Evolutionary conservation across 139 green algal species (phyloP).

Genomic region (Mesotaenium endlicherianum): DNA sequence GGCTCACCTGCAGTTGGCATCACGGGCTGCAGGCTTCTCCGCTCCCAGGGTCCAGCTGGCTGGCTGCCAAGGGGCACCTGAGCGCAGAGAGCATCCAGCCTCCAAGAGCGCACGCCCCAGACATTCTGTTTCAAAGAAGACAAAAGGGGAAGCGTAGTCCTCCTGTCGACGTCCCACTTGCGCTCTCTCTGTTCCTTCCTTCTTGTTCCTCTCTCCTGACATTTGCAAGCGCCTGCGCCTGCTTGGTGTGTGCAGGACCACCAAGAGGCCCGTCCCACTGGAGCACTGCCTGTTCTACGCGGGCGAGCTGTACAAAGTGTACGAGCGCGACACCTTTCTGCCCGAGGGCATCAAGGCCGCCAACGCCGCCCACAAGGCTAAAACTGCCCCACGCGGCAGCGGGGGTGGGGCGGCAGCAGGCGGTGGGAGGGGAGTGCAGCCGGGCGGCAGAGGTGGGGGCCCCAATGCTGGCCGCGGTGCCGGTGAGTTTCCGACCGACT

Average conservation of each 20-base stretch:
- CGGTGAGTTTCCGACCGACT: too few species aligned
- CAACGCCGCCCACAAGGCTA: conserved; percentile 27
- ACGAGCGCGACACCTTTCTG: conserved; percentile 55
- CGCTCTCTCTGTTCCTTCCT: too few species aligned
- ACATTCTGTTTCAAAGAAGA: too few species aligned
- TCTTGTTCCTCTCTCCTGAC: conserved; percentile 1
- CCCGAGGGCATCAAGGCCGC: conserved; percentile 27
- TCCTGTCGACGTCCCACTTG: too few species aligned
- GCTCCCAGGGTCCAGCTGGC: too few species aligned
- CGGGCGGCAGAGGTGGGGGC: background rate
- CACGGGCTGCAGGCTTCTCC: too few species aligned
- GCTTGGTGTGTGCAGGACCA: conserved; percentile 71
- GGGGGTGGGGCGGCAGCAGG: background rate
- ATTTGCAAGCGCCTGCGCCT: conserved; percentile 67
- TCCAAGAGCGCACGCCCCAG: too few species aligned
- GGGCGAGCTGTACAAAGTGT: conserved; percentile 75
- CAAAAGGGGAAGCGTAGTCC: too few species aligned
- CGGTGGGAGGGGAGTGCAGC: background rate
- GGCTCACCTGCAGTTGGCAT: too few species aligned
- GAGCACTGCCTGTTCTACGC: conserved; percentile 90
- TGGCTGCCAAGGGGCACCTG: too few species aligned
- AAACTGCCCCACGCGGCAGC: conserved; percentile 26
- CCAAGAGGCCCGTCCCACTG: conserved; percentile 85
- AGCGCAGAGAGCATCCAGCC: too few species aligned
- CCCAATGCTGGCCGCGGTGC: background rate